Evolutionary conservation across 768 basidiomycete species (phyloP).

Genomic region (Leucosporidium scottii): DNA sequence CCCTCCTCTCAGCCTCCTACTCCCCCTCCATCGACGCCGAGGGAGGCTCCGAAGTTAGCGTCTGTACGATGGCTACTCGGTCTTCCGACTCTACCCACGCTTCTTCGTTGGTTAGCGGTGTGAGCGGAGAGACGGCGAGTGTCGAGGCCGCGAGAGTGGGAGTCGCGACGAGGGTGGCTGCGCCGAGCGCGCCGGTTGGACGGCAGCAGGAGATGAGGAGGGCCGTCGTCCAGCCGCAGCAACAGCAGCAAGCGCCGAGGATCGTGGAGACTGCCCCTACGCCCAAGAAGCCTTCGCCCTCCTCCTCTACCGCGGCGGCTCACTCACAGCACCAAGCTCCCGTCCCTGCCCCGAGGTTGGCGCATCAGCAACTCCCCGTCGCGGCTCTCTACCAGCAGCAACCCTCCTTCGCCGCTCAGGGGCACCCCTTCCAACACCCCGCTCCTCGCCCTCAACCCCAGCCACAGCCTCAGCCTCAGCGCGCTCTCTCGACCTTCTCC

Average conservation of each 20-base stretch:
- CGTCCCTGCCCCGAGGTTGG: background rate
- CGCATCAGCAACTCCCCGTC: background rate
- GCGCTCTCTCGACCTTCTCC: background rate
- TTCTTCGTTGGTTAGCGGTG: background rate
- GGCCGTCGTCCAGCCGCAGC: background rate
- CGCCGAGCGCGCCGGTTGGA: background rate
- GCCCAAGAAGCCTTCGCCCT: background rate
- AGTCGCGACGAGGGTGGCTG: background rate
- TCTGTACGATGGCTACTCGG: conserved; percentile 28
- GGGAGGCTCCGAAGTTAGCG: conserved; percentile 5
- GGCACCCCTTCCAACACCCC: background rate
- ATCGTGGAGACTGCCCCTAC: conserved; percentile 14
- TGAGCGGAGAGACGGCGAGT: too few relatives aligned
- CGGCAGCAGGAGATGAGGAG: background rate
- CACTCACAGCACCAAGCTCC: background rate
- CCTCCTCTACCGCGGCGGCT: too few relatives aligned
- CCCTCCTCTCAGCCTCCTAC: conserved; percentile 1
- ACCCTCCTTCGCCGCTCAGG: background rate
- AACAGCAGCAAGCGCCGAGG: conserved; percentile 4
- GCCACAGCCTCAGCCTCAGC: background rate
- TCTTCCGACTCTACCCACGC: conserved; percentile 27
- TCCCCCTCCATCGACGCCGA: background rate
- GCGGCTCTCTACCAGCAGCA: background rate
- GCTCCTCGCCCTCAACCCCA: background rate
- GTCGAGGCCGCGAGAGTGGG: too few relatives aligned